Conservation (phyloP, 805 yeast genomes). For the Candida methanosorbosa region DNA sequence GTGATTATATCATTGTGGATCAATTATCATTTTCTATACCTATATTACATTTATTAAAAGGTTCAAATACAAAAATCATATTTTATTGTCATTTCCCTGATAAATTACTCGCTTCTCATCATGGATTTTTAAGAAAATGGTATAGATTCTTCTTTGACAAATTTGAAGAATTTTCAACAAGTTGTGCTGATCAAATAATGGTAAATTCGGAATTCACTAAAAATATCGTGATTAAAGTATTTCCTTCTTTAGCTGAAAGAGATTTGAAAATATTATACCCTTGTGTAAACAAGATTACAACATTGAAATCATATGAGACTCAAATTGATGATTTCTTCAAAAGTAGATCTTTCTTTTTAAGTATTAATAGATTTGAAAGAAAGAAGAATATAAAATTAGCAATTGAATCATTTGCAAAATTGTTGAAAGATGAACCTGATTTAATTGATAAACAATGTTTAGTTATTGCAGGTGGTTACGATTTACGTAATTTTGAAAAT, state of each 20-base stretch:
- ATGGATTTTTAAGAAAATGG: slow-evolving; percentile 42
- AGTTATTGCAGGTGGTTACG: slow-evolving; percentile 89
- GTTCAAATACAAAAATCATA: slow-evolving; percentile 40
- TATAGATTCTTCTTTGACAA: slow-evolving; percentile 80
- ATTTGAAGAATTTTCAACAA: slow-evolving; percentile 76
- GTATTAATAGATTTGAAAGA: slow-evolving; percentile 83
- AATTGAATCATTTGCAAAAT: slow-evolving; percentile 50
- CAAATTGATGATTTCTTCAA: slow-evolving; percentile 25
- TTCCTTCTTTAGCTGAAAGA: slow-evolving; percentile 28
- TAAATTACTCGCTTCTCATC: slow-evolving; percentile 58
- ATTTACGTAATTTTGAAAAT: slow-evolving; percentile 66
- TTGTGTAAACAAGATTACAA: slow-evolving; percentile 44
- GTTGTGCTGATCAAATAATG: slow-evolving; percentile 66
- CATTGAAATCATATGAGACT: slow-evolving; percentile 1
- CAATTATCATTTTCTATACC: slow-evolving; percentile 85
- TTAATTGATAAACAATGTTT: slow-evolving; percentile 32
- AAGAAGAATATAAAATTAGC: slow-evolving; percentile 82
- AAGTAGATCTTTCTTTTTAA: slow-evolving; percentile 41
- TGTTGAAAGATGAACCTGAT: slow-evolving; percentile 22
- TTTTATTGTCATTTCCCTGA: slow-evolving; percentile 98
- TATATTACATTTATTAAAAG: slow-evolving; percentile 39
- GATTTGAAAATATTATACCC: slow-evolving; percentile 62
- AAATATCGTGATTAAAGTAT: slow-evolving; percentile 56
- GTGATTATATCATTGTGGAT: slow-evolving; percentile 78
- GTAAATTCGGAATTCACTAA: slow-evolving; percentile 87